Percentiles rank a stretch among this genome's conserved stretches.
Conservation (phyloP, 495 filamentous ascomycete genomes). For the Penicillium simplicissimum region DNA sequence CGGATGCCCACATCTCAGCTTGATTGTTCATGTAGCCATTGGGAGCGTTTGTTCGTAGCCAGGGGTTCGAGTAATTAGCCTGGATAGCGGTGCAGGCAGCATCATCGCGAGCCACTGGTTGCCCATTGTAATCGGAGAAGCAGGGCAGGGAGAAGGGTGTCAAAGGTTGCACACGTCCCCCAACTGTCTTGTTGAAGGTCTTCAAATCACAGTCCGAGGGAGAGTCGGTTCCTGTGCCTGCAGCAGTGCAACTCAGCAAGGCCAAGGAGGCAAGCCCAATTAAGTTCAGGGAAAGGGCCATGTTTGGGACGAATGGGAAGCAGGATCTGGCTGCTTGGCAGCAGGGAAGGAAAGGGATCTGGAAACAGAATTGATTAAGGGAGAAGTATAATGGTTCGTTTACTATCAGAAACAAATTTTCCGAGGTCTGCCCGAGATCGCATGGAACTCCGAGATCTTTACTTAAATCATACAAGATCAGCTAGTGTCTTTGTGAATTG, state of each 20-base stretch:
- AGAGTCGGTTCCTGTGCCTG: not conserved
- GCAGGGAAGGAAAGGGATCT: not conserved
- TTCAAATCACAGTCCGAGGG: not conserved
- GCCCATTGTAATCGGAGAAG: not conserved
- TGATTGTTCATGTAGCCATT: conserved; percentile 42
- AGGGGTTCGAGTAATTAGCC: conserved; percentile 26
- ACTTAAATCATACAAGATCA: too few species aligned
- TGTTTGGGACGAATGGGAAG: not conserved
- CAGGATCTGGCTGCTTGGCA: not conserved
- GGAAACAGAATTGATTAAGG: not conserved
- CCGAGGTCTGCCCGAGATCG: too few species aligned
- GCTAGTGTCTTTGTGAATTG: too few species aligned
- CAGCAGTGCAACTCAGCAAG: not conserved
- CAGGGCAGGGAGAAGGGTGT: not conserved
- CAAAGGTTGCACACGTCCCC: not conserved
- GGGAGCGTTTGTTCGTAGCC: conserved; percentile 28
- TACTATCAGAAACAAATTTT: not conserved
- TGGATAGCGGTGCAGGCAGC: not conserved
- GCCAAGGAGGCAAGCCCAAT: not conserved
- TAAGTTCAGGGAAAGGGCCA: not conserved
- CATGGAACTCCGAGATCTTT: too few species aligned
- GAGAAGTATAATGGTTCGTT: not conserved
- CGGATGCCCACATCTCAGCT: conserved; percentile 39
- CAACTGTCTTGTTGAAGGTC: not conserved
- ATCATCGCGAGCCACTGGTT: not conserved